Evolutionary conservation across 202 grass and related monocot genomes (phyloP), one percentile per base, ranked within the genome.

Genomic region (Setaria viridis): DNA sequence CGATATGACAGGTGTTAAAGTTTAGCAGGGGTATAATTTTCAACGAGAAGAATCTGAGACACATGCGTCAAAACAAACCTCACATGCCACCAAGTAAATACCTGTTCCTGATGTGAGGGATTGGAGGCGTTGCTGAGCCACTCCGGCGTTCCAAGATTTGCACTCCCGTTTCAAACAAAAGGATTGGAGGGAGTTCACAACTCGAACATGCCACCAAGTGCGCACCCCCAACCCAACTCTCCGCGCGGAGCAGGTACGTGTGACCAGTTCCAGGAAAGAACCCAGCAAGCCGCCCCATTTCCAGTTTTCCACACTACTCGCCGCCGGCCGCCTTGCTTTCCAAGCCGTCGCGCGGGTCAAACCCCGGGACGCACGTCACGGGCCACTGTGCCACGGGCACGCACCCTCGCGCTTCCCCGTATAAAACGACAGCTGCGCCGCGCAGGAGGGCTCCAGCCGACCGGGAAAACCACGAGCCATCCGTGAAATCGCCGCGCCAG

Each of bases 311-410:
- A 19, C 80, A 56, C 56, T 46, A 55, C 53, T 41, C 64, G 7
- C 20, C 30, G 5, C 35, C 30, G 49, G n/a, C 47, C 32, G 30
- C 47, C 86, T 63, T 80, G 30, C 75, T 80, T 67, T 62, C 81
- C 67, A 84, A 88, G 81, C 58, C 58, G 81, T 33, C 74, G 74
- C 7, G 20, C 46, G 14, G 30, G 74, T 88, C 81, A 82, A 58
- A 42, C 69, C 39, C 25, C 62, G 46, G 76, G 29, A 9, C 32
- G 30, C 42, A 11, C 34, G 2, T 13, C 70, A 33, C 53, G 49
- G 3, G n/a, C 43, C 37, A n/a, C 39, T 6, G 8, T 6, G 37
- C 37, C 37, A 25, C 39, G 39, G 3, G 39, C 39, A 2, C 39
- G 7, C 43, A 45, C 7, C 43, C 43, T 45, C 67, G 5, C 15